These are phyloP conservation scores for Neonectria punicea DNA, from an alignment of 2,329 filamentous ascomycete genomes.

Conservation along the genomic window DNA sequence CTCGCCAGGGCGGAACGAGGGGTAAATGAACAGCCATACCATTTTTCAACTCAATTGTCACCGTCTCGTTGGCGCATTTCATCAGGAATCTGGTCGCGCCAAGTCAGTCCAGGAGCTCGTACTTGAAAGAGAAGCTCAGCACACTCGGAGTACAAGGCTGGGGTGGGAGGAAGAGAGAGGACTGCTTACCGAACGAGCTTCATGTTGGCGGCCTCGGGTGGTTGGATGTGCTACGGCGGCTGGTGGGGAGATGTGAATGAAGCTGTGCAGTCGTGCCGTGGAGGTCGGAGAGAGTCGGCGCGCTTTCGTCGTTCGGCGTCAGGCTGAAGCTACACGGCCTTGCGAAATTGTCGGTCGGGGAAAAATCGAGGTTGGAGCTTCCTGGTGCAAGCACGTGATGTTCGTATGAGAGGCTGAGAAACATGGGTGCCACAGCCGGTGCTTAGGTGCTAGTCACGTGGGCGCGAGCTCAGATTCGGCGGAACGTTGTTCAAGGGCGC, in stretches of 20 bases:
- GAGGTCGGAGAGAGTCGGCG: constrained; percentile 16
- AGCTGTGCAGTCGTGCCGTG: constrained; percentile 12
- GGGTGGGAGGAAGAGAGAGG: background rate
- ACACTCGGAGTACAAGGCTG: constrained; percentile 29
- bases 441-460: constrained; percentile 7
- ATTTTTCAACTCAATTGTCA: constrained; percentile 98
- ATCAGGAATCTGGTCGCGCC: constrained; percentile 82
- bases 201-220: constrained; percentile 69
- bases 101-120: constrained; percentile 41
- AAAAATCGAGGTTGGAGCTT: constrained; percentile 45
- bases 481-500: constrained; percentile 5
- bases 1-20: background rate
- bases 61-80: constrained; percentile 99
- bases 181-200: constrained; percentile 91
- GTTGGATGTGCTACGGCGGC: constrained; percentile 18
- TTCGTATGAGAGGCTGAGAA: background rate
- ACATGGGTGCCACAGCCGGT: background rate
- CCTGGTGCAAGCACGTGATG: constrained; percentile 34
- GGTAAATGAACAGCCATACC: constrained; percentile 63
- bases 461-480: constrained; percentile 11
- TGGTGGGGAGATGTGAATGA: constrained; percentile 9
- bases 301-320: constrained; percentile 40
- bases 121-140: constrained; percentile 35
- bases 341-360: constrained; percentile 46
- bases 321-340: constrained; percentile 43